Base-by-base conservation (phyloP, 257 asterid genomes). In the Nicotiana sylvestris region DNA sequence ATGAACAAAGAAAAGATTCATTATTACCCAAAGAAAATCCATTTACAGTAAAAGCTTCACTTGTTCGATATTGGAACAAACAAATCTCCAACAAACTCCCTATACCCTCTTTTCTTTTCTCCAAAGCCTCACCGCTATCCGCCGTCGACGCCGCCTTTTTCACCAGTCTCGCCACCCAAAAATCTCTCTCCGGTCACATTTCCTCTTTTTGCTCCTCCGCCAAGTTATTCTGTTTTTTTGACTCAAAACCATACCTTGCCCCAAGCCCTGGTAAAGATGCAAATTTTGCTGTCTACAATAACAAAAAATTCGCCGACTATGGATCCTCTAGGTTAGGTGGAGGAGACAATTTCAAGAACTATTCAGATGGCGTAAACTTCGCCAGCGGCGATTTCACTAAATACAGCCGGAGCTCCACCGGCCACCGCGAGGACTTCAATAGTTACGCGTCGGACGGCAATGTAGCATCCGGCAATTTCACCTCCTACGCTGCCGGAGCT, bases 111-210 rank as follows among this genome's bases (percentile, higher is more conserved):
- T 93, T 93, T 67, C 86, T 93, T 2, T 89, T 95, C 43, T 89
- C 95, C 55, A 95, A 95, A 88, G 91, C 94, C 27, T 95, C 98
- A 0, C 98, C 98, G 1, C 85, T 95, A 43, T 87, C 98, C n/a
- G 33, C 90, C n/a, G 83, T 84, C 4, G 83, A 90, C 18, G 85
- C 92, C 0, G 93, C 96, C 1, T 88, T 90, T 64, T 95, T 82
- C 89, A 60, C 91, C 51, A 90, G 89, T 49, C 92, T 92, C 66
- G 95, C 92, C 39, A 29, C 94, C 61, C 83, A 86, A 4, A 87
- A 89, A 15, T 29, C 87, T 66, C 91, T 95, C 83, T 84, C 92
- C 29, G 56, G 84, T 61, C 95, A 90, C 32, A 85, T 93, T 29
- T 9, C 92, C 11, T 57, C 92, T 81, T 93, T 95, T 84, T 95